Conservation (phyloP, 2,329 filamentous ascomycete genomes). For the Xenoacremonium recifei region DNA sequence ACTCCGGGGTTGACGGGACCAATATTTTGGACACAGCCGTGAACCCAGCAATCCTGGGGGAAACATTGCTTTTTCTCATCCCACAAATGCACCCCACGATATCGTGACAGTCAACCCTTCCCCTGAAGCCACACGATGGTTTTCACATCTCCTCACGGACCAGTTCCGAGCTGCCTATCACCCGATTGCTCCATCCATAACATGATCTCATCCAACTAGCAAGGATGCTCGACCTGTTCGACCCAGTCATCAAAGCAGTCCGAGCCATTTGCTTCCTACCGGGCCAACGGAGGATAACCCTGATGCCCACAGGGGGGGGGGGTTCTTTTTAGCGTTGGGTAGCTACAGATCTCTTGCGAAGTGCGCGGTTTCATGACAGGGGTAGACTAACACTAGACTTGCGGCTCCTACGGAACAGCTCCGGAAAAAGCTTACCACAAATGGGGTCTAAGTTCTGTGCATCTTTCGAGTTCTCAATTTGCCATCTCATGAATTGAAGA, state of each 20-base stretch:
- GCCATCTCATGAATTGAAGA: too few relatives aligned
- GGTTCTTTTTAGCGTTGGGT: too few relatives aligned
- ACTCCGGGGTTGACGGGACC: not conserved
- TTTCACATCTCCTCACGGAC: not conserved
- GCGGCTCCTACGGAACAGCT: too few relatives aligned
- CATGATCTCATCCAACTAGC: not conserved
- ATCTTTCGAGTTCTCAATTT: too few relatives aligned
- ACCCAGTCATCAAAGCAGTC: not conserved
- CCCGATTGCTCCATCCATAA: not conserved
- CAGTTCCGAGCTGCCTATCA: not conserved
- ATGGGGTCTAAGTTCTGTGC: too few relatives aligned
- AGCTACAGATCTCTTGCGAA: too few relatives aligned
- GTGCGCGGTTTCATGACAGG: too few relatives aligned
- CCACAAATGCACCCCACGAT: slow-evolving; percentile 3
- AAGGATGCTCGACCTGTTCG: not conserved
- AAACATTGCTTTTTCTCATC: slow-evolving; percentile 4
- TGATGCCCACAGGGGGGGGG: not conserved
- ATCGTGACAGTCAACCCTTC: not conserved
- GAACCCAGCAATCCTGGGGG: not conserved
- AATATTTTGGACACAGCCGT: not conserved
- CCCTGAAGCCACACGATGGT: too few relatives aligned
- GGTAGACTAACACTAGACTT: too few relatives aligned
- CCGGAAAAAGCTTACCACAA: too few relatives aligned
- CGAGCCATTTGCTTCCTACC: not conserved
- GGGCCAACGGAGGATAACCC: not conserved